Percentiles rank a stretch among this genome's conserved stretches.
Conservation (phyloP, 208 protist genomes). For the Herpetomonas samuelpessoai region DNA sequence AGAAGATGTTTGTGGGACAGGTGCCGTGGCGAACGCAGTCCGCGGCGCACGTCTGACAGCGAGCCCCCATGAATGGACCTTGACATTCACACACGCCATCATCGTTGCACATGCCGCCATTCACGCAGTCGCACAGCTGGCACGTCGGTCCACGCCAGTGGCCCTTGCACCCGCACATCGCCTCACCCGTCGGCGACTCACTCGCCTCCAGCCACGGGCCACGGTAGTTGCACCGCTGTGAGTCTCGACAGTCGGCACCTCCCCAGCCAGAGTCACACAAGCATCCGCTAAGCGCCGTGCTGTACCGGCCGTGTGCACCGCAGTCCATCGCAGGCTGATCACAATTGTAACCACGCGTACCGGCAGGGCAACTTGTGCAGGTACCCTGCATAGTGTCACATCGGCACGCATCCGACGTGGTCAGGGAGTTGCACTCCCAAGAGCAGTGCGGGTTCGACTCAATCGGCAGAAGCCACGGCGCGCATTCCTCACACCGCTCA, state of each 20-base stretch:
- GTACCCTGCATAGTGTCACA: slow-evolving; percentile 8
- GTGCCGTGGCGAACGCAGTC: slow-evolving; percentile 24
- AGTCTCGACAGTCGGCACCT: slow-evolving; percentile 11
- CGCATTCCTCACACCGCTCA: slow-evolving; percentile 11
- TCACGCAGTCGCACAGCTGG: slow-evolving; percentile 48
- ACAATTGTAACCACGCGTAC: slow-evolving; percentile 16
- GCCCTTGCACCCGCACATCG: slow-evolving; percentile 37
- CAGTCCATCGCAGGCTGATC: slow-evolving; percentile 13
- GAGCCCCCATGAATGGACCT: slow-evolving; percentile 34
- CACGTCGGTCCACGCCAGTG: slow-evolving; percentile 43
- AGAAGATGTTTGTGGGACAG: slow-evolving; percentile 19
- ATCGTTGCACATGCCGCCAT: slow-evolving; percentile 41
- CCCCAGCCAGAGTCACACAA: slow-evolving; percentile 15
- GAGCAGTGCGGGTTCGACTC: slow-evolving; percentile 9
- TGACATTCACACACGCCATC: slow-evolving; percentile 34
- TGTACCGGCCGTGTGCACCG: slow-evolving; percentile 12
- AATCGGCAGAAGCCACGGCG: slow-evolving; percentile 13
- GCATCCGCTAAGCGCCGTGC: slow-evolving; percentile 9
- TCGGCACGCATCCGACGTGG: slow-evolving; percentile 5
- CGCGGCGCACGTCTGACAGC: slow-evolving; percentile 41
- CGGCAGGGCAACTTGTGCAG: slow-evolving; percentile 15
- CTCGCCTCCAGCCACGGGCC: slow-evolving; percentile 20
- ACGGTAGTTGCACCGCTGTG: slow-evolving; percentile 19
- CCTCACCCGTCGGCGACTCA: slow-evolving; percentile 29
- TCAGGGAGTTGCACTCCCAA: slow-evolving; percentile 9